These are phyloP conservation scores for Barnettozyma hawaiiensis DNA, from an alignment of 1,139 yeast species.

Conservation along the genomic window DNA sequence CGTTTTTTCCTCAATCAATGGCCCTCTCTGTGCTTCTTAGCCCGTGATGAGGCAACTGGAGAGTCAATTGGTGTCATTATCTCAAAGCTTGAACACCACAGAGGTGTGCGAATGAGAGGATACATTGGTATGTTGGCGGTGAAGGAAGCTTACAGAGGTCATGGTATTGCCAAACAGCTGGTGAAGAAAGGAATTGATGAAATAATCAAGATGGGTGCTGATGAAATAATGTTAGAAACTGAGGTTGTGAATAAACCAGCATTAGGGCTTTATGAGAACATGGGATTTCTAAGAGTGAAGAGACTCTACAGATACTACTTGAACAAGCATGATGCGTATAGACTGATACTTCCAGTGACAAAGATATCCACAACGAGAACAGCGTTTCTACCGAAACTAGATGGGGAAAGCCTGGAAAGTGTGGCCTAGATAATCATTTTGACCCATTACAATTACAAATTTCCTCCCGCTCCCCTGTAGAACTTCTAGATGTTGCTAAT, in stretches of 20 bases:
- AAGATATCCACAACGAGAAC: conserved; percentile 43
- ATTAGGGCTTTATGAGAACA: conserved; percentile 67
- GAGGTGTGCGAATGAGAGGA: conserved; percentile 68
- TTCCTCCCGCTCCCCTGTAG: too few relatives aligned
- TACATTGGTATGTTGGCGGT: conserved; percentile 97
- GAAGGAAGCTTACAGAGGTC: conserved; percentile 61
- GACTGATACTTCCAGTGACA: conserved; percentile 66
- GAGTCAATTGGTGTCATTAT: conserved; percentile 74
- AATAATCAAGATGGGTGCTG: conserved; percentile 61
- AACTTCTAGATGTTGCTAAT: background rate
- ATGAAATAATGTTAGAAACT: conserved; percentile 87
- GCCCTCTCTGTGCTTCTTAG: conserved; percentile 58
- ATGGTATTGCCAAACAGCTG: conserved; percentile 73
- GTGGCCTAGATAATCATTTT: background rate
- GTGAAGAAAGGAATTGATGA: conserved; percentile 59
- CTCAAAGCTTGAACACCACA: conserved; percentile 76
- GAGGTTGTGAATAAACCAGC: conserved; percentile 83
- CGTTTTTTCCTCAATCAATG: conserved; percentile 63
- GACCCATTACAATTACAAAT: background rate
- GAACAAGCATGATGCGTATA: conserved; percentile 88
- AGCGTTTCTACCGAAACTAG: conserved; percentile 29
- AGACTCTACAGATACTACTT: conserved; percentile 81
- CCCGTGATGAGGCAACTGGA: conserved; percentile 32
- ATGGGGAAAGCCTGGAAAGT: background rate
- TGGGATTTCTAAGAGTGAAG: conserved; percentile 82